These are phyloP conservation scores for Cyberlindnera bimundalis DNA, from an alignment of 805 yeast genomes.

Conservation along the genomic window DNA sequence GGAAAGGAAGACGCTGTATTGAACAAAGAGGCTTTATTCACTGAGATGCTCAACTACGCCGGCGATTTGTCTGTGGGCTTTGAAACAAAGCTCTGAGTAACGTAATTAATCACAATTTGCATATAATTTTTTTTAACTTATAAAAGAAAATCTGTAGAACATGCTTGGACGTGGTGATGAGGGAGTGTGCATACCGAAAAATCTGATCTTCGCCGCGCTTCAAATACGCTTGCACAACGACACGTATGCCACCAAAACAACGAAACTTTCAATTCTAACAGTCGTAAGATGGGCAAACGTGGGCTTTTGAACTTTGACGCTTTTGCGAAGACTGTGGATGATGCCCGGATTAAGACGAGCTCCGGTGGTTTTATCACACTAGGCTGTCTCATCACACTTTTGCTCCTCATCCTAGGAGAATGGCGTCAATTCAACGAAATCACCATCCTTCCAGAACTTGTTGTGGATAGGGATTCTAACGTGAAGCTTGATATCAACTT, in stretches of 20 bases:
- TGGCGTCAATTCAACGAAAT: slow-evolving; percentile 70
- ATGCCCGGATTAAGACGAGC: slow-evolving; percentile 82
- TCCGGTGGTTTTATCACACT: slow-evolving; percentile 89
- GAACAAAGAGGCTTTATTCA: slow-evolving; percentile 68
- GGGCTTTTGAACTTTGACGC: slow-evolving; percentile 66
- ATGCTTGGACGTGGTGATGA: neutral
- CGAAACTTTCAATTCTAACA: too few relatives aligned
- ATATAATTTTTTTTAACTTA: too few relatives aligned
- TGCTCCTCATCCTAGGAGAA: slow-evolving; percentile 66
- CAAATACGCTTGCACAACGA: too few relatives aligned
- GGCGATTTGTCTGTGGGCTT: slow-evolving; percentile 57
- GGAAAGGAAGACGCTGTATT: slow-evolving; percentile 50
- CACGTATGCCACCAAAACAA: neutral
- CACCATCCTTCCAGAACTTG: slow-evolving; percentile 74
- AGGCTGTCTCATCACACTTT: slow-evolving; percentile 56
- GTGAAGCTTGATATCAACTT: slow-evolving; percentile 72
- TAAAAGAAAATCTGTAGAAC: too few relatives aligned
- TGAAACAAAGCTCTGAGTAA: slow-evolving; percentile 15
- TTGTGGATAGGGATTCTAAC: slow-evolving; percentile 80
- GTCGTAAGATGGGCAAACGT: slow-evolving; percentile 24
- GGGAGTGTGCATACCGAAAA: neutral
- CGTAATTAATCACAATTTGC: neutral
- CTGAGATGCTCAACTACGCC: slow-evolving; percentile 67
- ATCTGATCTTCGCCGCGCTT: too few relatives aligned
- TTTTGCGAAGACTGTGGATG: slow-evolving; percentile 93